Evolutionary conservation across 2,329 filamentous ascomycete species (phyloP), one percentile per base, ranked within the genome.

Genomic region (Neofusicoccum sp.): DNA sequence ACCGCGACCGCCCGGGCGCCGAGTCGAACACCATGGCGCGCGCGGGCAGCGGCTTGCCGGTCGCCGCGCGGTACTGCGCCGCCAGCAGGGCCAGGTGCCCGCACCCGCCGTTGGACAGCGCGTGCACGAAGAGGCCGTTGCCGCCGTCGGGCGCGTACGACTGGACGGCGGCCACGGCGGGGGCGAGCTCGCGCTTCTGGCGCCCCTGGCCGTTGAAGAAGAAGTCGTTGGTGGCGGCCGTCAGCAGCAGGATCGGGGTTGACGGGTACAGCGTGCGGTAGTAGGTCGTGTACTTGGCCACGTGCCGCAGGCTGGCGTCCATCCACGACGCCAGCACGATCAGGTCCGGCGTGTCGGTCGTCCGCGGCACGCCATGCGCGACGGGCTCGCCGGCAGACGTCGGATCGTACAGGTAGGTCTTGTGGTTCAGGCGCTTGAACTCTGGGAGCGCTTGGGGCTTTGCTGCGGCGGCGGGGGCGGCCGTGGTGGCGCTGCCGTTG

Each of bases 281-380:
- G 2, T 67, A 56, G 14, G 67, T 54, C 5, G 71, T 75, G 66
- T 77, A 77, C 65, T 77, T 77, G 9, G 72, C 72, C 7, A 77
- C 75, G 64, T 77, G 73, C 36, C 74, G 74, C 56, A 71, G 64
- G 4, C 70, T 71, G 7, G 74, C 75, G 4, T 68, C 73, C 59
- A 74, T 75, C 75, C 75, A 77, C 1, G 73, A 64, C 60, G 71
- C 74, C 12, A 77, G 59, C 1, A 77, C 54, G 29, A 77, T 69
- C 1, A 77, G 67, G 0, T 71, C 71, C 2, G 65, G 45, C 41
- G 61, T 54, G 36, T 58, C 41, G 3, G 68, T 56, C 2, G 63
- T 61, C 28, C 16, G n/a, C 4, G 47, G 41, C 41, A 37, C 47
- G 48, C 14, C 22, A 7, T 6, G 16, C 29, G 48, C 59, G 2